A percentile compares a stretch with the other conserved stretches of the same genome.
Evolutionary conservation across 1,284 basidiomycete species (phyloP).

Genomic region (Chalciporus sp.): DNA sequence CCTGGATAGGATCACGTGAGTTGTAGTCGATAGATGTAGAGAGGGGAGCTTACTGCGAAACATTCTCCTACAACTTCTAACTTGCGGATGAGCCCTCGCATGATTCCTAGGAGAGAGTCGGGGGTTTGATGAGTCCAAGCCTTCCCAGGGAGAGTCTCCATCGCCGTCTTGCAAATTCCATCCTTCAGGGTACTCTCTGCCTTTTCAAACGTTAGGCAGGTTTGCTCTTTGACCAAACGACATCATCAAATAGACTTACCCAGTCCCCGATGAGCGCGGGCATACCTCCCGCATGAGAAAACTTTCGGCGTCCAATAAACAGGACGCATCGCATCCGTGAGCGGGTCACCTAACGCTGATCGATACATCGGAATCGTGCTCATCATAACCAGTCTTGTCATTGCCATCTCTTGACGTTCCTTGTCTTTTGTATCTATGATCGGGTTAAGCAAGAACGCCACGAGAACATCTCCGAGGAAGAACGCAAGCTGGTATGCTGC

Average conservation of each 20-base stretch:
- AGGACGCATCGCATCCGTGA: conserved; percentile 33
- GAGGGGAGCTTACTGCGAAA: conserved; percentile 18
- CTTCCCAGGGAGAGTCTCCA: conserved; percentile 23
- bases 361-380: conserved; percentile 24
- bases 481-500: conserved; percentile 30
- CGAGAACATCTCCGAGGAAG: conserved; percentile 28
- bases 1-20: conserved; percentile 3
- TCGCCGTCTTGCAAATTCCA: conserved; percentile 18
- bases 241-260: conserved; percentile 14
- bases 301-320: conserved; percentile 26
- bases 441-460: conserved; percentile 25
- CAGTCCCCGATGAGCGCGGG: conserved; percentile 32
- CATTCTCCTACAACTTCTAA: conserved; percentile 16
- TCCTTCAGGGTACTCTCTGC: conserved; percentile 22
- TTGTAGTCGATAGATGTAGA: neutral
- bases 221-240: neutral
- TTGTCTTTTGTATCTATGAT: conserved; percentile 17
- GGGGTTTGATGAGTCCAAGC: conserved; percentile 32
- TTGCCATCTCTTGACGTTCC: conserved; percentile 21
- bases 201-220: conserved; percentile 7
- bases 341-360: conserved; percentile 25
- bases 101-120: conserved; percentile 26
- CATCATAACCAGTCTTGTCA: conserved; percentile 27
- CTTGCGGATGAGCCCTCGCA: conserved; percentile 22
- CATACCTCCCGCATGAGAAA: conserved; percentile 30